Base-by-base conservation (phyloP, 345 rosid species). In the Eucalyptus erythrocorys region DNA sequence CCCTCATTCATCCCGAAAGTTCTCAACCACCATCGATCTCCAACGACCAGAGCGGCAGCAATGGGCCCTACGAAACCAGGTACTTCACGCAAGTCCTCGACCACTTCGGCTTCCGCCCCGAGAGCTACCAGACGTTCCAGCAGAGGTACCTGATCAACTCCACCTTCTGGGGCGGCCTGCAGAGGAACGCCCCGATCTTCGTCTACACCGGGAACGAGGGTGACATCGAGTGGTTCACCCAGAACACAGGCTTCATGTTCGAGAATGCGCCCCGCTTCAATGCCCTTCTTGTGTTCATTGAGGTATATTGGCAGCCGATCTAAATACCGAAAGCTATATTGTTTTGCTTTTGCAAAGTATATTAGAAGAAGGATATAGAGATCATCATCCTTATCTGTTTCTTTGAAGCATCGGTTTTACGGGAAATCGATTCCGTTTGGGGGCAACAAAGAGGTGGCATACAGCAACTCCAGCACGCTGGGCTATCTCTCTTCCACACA, bases 161-260 rank as follows among this genome's bases (percentile, higher is more conserved):
- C 87, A 86, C 88, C 26, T 91, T 91, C 89, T 95, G 96, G 96
- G 82, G 82, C 8, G 92, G 88, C 42, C 93, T 59, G 76, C 96
- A 91, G 53, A 94, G 92, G 47, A 76, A 21, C 3, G 57, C 87
- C 19, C 96, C 97, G 3, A 92, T 94, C 91, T 95, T 95, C 27
- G 96, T 94, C 80, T 96, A 95, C 92, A 94, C 96, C 10, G 98
- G 96, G 13, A 95, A 95, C 89, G 99, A 96, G 93, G 99, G 96
- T 59, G 91, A 94, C 88, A 94, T 96, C 61, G 99, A 95, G 48
- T 95, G 96, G 96, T 94, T 95, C 93, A 93, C 97, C 88, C 89
- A 94, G 79, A 96, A 96, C 89, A 92, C 95, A 22, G 99, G 98
- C 45, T 95, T 96, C 92, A 87, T 96, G 94, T 92, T 91, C 5